Base-by-base conservation (phyloP, 306 rosid species). In the Carpinus viminea region DNA sequence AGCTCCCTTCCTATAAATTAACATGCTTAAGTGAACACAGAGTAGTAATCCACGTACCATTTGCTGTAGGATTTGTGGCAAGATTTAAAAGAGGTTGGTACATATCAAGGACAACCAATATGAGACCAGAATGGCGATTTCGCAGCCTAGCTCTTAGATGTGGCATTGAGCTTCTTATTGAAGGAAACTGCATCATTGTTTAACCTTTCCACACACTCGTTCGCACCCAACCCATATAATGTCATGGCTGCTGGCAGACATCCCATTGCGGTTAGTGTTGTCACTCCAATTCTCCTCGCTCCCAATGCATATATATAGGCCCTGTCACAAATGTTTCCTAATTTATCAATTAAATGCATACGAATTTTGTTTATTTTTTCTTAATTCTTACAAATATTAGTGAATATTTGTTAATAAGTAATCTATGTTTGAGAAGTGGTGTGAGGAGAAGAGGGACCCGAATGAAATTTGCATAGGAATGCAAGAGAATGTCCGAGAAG, bases 281-380 rank as follows among this genome's bases (percentile, higher is more conserved):
- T 83, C 60, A 93, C 94, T 51, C 93, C 96, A 36, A 91, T 86
- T 74, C 21, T 91, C 87, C 96, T 81, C 65, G 91, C 94, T 78
- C 96, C 94, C 78, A 88, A 15, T 55, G 85, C 86, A 83, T 91
- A n/a, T n/a, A n/a, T n/a, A 88, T 48, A 93, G 72, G 18, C 76
- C 68, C 98, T 91, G 82, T 74, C 74, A 76, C 26, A 12, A 10
- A 38, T 38, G 47, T 59, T 24, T 8, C 34, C 2, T 31, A 31
- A 12, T 46, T 53, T 54, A 55, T 20, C 48, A 54, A 41, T 41
- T 6, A 41, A 41, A 41, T 41, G 43, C n/a, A 31, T 31, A 31
- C 34, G 0, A 31, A 31, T 31, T 31, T 31, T 2, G 3, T 31
- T 31, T 31, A 2, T 31, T 31, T 31, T 31, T 31, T 31, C 34